Evolutionary conservation across 805 yeast genomes (phyloP).

Genomic region (Wickerhamomyces strasburgensis): DNA sequence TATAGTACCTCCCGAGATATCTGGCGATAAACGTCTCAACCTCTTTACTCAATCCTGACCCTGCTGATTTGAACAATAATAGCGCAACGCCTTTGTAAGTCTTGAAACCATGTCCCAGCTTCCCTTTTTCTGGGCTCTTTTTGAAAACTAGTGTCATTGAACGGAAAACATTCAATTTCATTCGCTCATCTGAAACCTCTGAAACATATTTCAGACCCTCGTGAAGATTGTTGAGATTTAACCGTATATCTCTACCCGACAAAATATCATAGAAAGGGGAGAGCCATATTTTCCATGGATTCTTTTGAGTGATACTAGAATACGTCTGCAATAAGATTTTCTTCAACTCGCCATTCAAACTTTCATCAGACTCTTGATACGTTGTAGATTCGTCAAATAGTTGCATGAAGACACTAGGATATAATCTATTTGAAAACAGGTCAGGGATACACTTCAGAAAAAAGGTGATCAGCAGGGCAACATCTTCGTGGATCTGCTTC

Average conservation of each 20-base stretch:
- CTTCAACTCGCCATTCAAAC: not conserved
- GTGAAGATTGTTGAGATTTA: slow-evolving; percentile 8
- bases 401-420: slow-evolving; percentile 18
- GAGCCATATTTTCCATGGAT: slow-evolving; percentile 15
- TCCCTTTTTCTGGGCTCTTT: slow-evolving; percentile 4
- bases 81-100: slow-evolving; percentile 13
- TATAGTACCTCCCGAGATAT: slow-evolving; percentile 20
- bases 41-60: not conserved
- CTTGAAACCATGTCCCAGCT: slow-evolving; percentile 6
- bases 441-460: slow-evolving; percentile 9
- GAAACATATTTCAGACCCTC: slow-evolving; percentile 9
- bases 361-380: slow-evolving; percentile 1
- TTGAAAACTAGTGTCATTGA: slow-evolving; percentile 13
- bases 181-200: slow-evolving; percentile 1
- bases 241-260: slow-evolving; percentile 1
- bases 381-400: slow-evolving; percentile 15
- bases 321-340: slow-evolving; percentile 1
- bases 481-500: slow-evolving; percentile 23
- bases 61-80: slow-evolving; percentile 7
- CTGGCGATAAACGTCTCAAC: slow-evolving; percentile 15
- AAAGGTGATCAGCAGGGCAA: slow-evolving; percentile 22
- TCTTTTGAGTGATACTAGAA: not conserved
- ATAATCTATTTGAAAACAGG: slow-evolving; percentile 1
- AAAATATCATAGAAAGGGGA: slow-evolving; percentile 9
- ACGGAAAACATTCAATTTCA: slow-evolving; percentile 5